Base-by-base conservation (phyloP, 257 asterid genomes). In the Datura wrightii region DNA sequence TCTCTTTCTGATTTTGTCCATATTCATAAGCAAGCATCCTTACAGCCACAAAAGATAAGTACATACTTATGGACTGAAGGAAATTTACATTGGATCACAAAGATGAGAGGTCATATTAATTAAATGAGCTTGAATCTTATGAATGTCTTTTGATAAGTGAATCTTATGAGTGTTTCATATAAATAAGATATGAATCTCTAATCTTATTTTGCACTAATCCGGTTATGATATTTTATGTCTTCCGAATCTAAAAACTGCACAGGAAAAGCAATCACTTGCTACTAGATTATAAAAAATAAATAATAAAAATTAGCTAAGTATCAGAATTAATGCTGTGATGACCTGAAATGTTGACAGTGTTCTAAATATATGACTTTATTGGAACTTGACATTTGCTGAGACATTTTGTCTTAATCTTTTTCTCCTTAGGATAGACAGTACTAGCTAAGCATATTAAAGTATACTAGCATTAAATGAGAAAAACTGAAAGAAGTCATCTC, bases 21-120 rank as follows among this genome's bases (percentile, higher is more conserved):
- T 48, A 19, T 76, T 76, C 2, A 76, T 13, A 76, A 52, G 44
- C 81, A 76, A 76, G n/a, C 59, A 13, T 76, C 31, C 82, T 76
- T 50, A 31, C 13, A 14, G 44, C 31, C 31, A 76, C 7, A 76
- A 76, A 76, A 31, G 63, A 76, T 14, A 6, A 13, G 62, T 7
- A 76, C 82, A 76, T 76, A 76, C 44, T 31, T 76, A 31, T 24
- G 44, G 82, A 24, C 82, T 52, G 3, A 36, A 76, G 11, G 78
- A 76, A 76, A 50, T 34, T 76, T 50, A 50, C 1, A 11, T 46
- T 31, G 62, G 82, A 24, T 50, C 44, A 50, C 44, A 76, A 76
- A 76, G 44, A 24, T 48, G 19, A 24, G 19, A 24, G 60, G 24
- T 48, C 24, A 19, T 76, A 46, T 13, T 50, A 19, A 11, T 50